Conservation (phyloP, 2,329 filamentous ascomycete genomes). For the Salinomyces thailandicus region DNA sequence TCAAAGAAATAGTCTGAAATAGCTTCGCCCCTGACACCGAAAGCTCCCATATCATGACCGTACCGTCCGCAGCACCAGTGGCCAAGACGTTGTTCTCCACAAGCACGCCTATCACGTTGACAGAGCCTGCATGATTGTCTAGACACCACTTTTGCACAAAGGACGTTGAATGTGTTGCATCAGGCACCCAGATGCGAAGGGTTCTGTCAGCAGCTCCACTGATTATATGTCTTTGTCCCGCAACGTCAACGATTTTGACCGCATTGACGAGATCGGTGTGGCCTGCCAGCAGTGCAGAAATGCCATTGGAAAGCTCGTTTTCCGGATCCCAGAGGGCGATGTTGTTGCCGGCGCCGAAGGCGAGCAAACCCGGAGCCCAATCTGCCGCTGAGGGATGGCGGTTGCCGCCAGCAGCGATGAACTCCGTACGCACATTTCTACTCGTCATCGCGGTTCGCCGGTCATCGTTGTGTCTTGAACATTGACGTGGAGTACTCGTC, state of each 20-base stretch:
- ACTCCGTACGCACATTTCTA: too few relatives aligned
- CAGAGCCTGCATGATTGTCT: slow-evolving; percentile 58
- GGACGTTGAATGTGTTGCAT: slow-evolving; percentile 1
- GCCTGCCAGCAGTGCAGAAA: slow-evolving; percentile 58
- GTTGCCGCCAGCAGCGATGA: slow-evolving; percentile 75
- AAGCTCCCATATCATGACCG: slow-evolving; percentile 58
- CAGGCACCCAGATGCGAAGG: slow-evolving; percentile 51
- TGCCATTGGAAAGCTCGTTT: slow-evolving; percentile 41
- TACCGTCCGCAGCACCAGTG: slow-evolving; percentile 54
- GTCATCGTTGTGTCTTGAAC: too few relatives aligned
- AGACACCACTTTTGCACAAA: slow-evolving; percentile 42
- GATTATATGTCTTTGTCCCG: slow-evolving; percentile 50
- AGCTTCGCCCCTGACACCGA: slow-evolving; percentile 33
- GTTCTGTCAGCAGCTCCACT: slow-evolving; percentile 74
- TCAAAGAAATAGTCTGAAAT: slow-evolving; percentile 60
- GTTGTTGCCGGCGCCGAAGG: slow-evolving; percentile 81
- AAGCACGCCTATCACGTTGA: slow-evolving; percentile 51
- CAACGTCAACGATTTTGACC: slow-evolving; percentile 54
- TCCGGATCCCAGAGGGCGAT: slow-evolving; percentile 77
- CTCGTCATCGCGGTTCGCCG: too few relatives aligned
- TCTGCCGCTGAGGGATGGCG: slow-evolving; percentile 81
- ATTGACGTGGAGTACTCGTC: too few relatives aligned
- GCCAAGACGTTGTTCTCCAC: slow-evolving; percentile 40
- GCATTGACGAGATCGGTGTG: slow-evolving; percentile 75
- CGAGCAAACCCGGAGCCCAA: slow-evolving; percentile 67